Evolutionary conservation across 176 grass and related monocot species (phyloP).

Genomic region (maize (Zea mays)): DNA sequence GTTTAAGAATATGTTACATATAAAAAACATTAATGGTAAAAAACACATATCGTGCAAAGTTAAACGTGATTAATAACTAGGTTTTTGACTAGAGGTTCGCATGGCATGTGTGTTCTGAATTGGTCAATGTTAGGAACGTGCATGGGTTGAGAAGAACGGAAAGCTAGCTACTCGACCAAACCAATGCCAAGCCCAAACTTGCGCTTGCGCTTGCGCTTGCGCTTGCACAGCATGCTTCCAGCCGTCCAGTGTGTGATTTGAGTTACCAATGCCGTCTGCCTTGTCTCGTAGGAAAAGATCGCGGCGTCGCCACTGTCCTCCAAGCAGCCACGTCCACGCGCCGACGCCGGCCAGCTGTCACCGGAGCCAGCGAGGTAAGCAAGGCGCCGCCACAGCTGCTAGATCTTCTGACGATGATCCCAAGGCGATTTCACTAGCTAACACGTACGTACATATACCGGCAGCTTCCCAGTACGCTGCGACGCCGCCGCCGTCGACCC

Average conservation of each 20-base stretch:
- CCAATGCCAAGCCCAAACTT: not conserved
- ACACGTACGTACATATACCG: not conserved
- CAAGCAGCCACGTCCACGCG: not conserved
- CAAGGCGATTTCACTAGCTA: not conserved
- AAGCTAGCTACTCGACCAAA: not conserved
- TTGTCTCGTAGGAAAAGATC: constrained; percentile 63
- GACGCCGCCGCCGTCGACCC: not conserved
- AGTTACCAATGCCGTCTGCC: constrained; percentile 35
- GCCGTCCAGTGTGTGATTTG: constrained; percentile 3
- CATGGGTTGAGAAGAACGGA: too few species aligned
- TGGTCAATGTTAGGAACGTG: too few species aligned
- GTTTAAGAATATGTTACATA: not conserved
- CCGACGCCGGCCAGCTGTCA: constrained; percentile 16
- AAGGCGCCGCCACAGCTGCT: not conserved
- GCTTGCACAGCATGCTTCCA: not conserved
- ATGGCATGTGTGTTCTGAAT: too few species aligned
- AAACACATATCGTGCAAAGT: not conserved
- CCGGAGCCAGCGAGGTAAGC: constrained; percentile 43
- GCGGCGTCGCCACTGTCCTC: constrained; percentile 13
- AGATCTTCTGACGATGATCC: not conserved
- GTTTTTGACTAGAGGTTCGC: too few species aligned
- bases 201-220: not conserved
- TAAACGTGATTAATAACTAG: too few species aligned
- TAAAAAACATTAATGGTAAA: not conserved
- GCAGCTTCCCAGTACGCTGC: constrained; percentile 23